phyloP scores from a whole-genome alignment of 768 basidiomycete species.

The Rhizopogon rudus region DNA sequence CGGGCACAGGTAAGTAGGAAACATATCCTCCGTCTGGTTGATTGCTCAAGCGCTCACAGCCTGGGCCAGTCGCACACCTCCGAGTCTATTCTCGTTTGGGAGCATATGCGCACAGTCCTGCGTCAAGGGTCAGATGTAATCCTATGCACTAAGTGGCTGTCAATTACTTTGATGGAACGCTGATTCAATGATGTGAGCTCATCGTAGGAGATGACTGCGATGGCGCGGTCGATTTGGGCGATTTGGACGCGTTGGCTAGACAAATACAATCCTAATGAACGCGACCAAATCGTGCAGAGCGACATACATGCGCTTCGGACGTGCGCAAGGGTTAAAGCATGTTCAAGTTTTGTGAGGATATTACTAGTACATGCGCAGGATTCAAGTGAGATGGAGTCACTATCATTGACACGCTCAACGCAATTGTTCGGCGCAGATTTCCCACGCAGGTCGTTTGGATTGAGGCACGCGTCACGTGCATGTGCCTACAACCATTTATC shows the following conservation, averaged over 20 bases:
- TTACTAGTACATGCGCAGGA: constrained; percentile 73
- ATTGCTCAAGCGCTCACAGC: constrained; percentile 46
- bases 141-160: constrained; percentile 79
- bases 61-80: constrained; percentile 58
- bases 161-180: constrained; percentile 53
- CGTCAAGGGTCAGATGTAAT: constrained; percentile 44
- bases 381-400: constrained; percentile 32
- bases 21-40: constrained; percentile 65
- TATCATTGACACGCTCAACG: no score
- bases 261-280: no score
- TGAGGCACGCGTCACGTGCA: no score
- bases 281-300: no score
- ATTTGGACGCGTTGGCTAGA: no score
- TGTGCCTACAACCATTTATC: no score
- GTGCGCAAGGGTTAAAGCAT: no score
- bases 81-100: constrained; percentile 42
- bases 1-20: neutral
- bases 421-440: no score
- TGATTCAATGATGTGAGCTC: neutral
- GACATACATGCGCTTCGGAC: no score
- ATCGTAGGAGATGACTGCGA: neutral
- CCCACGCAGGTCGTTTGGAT: constrained; percentile 67
- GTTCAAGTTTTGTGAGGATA: constrained; percentile 50
- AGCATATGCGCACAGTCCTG: constrained; percentile 73
- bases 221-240: neutral